A percentile compares a stretch with the other conserved stretches of the same genome.
Evolutionary conservation across 352 stramenopile species (phyloP).

Genomic region (Pythium scleroteichum): DNA sequence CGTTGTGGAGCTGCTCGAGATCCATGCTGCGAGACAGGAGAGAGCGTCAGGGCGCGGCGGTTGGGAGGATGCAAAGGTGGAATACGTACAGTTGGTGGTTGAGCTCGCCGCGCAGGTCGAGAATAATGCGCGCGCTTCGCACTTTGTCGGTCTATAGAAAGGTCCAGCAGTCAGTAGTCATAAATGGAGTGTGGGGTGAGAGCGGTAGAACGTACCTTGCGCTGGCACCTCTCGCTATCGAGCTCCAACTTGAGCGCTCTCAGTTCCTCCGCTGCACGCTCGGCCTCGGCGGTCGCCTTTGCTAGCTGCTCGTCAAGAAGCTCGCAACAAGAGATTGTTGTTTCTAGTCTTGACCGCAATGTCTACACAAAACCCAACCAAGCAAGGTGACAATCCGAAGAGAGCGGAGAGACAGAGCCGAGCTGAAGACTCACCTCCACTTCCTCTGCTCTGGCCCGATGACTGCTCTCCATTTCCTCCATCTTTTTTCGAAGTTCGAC

Average conservation of each 20-base stretch:
- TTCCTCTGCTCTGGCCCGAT: constrained; percentile 21
- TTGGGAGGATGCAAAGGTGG: no score
- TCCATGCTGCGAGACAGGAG: constrained; percentile 24
- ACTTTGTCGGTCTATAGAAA: constrained; percentile 25
- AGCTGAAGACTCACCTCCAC: constrained; percentile 16
- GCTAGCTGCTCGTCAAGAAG: constrained; percentile 21
- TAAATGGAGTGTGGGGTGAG: no score
- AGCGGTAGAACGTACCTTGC: constrained; percentile 17
- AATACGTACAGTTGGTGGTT: constrained; percentile 33
- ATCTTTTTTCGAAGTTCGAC: constrained; percentile 24
- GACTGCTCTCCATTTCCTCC: constrained; percentile 23
- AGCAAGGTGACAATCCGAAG: not conserved
- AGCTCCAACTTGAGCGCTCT: constrained; percentile 15
- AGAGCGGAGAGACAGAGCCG: not conserved
- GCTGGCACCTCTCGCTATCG: constrained; percentile 21
- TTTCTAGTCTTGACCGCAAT: constrained; percentile 22
- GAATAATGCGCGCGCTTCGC: constrained; percentile 29
- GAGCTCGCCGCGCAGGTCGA: constrained; percentile 30
- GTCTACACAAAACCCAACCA: constrained; percentile 8
- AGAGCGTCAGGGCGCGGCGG: not conserved
- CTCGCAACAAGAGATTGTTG: constrained; percentile 28
- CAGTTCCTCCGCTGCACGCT: constrained; percentile 6
- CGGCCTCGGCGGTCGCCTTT: constrained; percentile 4
- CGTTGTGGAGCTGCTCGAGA: constrained; percentile 32
- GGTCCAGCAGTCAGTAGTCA: not conserved